Evolutionary conservation across 345 rosid genomes (phyloP).

Genomic region (Geranium rotundifolium): DNA sequence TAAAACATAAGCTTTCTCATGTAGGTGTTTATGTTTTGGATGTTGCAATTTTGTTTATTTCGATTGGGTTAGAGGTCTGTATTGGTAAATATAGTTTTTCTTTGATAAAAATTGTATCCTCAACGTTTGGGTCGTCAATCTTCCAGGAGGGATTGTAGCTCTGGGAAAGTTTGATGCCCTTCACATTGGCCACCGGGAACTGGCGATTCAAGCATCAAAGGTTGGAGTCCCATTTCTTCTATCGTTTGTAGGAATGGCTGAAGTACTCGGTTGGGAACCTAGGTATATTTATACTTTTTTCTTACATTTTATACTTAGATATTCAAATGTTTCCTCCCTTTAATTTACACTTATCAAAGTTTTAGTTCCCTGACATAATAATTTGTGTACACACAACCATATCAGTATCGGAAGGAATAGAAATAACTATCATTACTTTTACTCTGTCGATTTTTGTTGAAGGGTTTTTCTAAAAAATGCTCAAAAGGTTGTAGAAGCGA

Average conservation of each 20-base stretch:
- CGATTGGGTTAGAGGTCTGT: background rate
- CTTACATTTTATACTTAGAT: background rate
- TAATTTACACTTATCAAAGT: too few relatives aligned
- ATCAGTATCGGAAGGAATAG: too few relatives aligned
- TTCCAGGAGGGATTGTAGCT: conserved; percentile 82
- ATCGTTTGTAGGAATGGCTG: conserved; percentile 88
- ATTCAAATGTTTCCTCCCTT: too few relatives aligned
- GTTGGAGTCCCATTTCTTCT: conserved; percentile 66
- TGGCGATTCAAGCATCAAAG: conserved; percentile 83
- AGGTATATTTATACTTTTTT: conserved; percentile 35
- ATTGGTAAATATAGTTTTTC: background rate
- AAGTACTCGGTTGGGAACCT: conserved; percentile 91
- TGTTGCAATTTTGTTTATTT: background rate
- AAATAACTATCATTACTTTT: too few relatives aligned
- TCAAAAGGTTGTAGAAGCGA: too few relatives aligned
- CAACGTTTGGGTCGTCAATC: conserved; percentile 6
- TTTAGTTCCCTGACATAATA: too few relatives aligned
- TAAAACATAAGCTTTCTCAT: too few relatives aligned
- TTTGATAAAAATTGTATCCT: background rate
- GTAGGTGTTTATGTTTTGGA: too few relatives aligned
- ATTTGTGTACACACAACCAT: too few relatives aligned
- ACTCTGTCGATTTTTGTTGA: too few relatives aligned
- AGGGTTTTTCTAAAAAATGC: too few relatives aligned
- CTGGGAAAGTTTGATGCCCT: conserved; percentile 95
- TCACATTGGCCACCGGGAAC: conserved; percentile 90